These are phyloP conservation scores for Moricandia arvensis DNA, from an alignment of 345 rosid genomes.

Conservation along the genomic window DNA sequence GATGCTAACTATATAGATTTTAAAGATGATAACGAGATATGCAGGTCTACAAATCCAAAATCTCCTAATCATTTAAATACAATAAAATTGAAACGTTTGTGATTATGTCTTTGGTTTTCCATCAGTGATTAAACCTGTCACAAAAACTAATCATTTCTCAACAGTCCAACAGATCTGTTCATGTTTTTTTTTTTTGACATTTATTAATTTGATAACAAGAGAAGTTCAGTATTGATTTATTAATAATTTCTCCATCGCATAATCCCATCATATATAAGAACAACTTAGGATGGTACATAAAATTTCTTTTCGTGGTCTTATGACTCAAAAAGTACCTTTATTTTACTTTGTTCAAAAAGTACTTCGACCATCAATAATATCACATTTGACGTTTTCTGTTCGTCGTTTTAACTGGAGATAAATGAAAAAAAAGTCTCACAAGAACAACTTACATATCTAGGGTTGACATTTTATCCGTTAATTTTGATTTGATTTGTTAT, in stretches of 20 bases:
- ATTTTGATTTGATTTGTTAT: no score
- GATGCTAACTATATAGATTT: no score
- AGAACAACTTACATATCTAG: constrained; percentile 4
- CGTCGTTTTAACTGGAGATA: constrained; percentile 30
- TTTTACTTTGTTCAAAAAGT: constrained; percentile 29
- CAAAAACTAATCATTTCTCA: not conserved
- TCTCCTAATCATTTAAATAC: not conserved
- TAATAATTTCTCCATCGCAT: not conserved
- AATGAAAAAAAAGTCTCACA: constrained; percentile 22
- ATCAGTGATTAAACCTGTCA: not conserved
- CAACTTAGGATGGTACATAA: constrained; percentile 13
- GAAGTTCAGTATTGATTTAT: not conserved
- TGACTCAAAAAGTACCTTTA: constrained; percentile 29
- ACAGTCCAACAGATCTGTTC: not conserved
- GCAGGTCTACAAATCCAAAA: not conserved
- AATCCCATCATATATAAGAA: not conserved
- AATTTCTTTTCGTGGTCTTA: not conserved
- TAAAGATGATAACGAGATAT: no score
- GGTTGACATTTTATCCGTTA: no score
- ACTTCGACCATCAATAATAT: constrained; percentile 23
- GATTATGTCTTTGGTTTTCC: not conserved
- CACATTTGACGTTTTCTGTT: constrained; percentile 35
- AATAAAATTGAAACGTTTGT: not conserved
- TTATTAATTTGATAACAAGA: not conserved
- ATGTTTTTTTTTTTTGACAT: not conserved